These are phyloP conservation scores for Teunomyces lycoperdinae DNA, from an alignment of 805 yeast genomes.

Conservation along the genomic window DNA sequence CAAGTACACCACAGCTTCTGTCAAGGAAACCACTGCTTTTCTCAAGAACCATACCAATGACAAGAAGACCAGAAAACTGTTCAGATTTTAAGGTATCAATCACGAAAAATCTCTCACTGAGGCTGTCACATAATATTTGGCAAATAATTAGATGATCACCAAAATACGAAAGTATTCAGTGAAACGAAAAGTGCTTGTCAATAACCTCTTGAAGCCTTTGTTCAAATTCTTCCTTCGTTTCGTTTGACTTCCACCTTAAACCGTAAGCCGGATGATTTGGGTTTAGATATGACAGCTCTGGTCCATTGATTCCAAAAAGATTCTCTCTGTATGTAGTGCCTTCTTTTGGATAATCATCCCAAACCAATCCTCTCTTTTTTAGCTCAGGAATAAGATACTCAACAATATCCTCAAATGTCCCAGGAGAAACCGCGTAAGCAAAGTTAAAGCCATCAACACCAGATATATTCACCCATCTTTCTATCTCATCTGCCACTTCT, in stretches of 20 bases:
- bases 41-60: slow-evolving; percentile 11
- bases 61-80: slow-evolving; percentile 14
- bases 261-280: slow-evolving; percentile 14
- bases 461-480: slow-evolving; percentile 3
- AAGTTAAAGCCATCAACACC: slow-evolving; percentile 6
- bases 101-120: slow-evolving; percentile 23
- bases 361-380: not conserved
- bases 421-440: slow-evolving; percentile 4
- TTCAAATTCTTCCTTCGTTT: slow-evolving; percentile 26
- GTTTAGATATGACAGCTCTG: not conserved
- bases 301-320: slow-evolving; percentile 26
- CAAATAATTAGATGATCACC: not conserved
- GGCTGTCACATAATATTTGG: slow-evolving; percentile 16
- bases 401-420: slow-evolving; percentile 5
- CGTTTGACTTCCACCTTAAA: slow-evolving; percentile 25
- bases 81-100: slow-evolving; percentile 17
- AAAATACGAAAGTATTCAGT: not conserved
- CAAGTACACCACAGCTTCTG: slow-evolving; percentile 9
- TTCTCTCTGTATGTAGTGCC: slow-evolving; percentile 13
- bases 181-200: not conserved
- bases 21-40: slow-evolving; percentile 2
- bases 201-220: not conserved
- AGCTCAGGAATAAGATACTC: slow-evolving; percentile 3
- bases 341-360: slow-evolving; percentile 6
- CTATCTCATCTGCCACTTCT: slow-evolving; percentile 5